Evolutionary conservation across 768 basidiomycete species (phyloP), one percentile per base, ranked within the genome.

Genomic region (Rhizopogon roseolus): DNA sequence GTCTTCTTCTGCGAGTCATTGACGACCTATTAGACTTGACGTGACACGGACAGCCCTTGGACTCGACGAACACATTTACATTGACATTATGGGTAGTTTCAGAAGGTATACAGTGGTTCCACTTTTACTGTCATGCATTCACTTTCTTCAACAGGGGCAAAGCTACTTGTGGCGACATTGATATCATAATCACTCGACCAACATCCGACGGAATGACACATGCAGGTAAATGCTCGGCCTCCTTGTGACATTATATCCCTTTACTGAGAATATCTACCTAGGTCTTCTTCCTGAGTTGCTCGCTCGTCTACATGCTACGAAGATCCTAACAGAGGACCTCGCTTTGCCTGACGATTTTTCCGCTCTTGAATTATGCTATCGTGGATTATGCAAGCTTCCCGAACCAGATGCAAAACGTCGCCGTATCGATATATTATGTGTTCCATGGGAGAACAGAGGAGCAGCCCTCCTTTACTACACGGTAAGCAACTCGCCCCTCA

Each of bases 21-120:
- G 17, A 13, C 34, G 13, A 13, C 14, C 1, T 37, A 5, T 17
- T 11, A 17, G 25, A 40, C 43, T 27, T 58, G 41, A 44, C 38
- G 3, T 41, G 51, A 11, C n/a, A 17, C 2, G 41, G 46, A 5
- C 56, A 92, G 93, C 90, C 2, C 75, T 88, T 9, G 70, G 68
- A 1, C 76, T 96, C 32, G 93, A 95, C 62, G 71, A 80, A 5
- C 79, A 81, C 50, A 64, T 95, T 25, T 84, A 81, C 62, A 70
- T 97, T 9, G 85, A 93, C 48, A 86, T 95, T 45, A 95, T 96
- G 94, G 95, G 94, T 1, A 93, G 90, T 58, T 98, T 86, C 66
- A 73, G 94, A 61, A 77, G 90, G 88, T 81, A 58, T 48, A 62
- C 57, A 17, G 41, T 48, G 6, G 22, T 56, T 40, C 7, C 22